phyloP scores from a whole-genome alignment of 2,329 filamentous ascomycete species.

The Xylariales sp. region DNA sequence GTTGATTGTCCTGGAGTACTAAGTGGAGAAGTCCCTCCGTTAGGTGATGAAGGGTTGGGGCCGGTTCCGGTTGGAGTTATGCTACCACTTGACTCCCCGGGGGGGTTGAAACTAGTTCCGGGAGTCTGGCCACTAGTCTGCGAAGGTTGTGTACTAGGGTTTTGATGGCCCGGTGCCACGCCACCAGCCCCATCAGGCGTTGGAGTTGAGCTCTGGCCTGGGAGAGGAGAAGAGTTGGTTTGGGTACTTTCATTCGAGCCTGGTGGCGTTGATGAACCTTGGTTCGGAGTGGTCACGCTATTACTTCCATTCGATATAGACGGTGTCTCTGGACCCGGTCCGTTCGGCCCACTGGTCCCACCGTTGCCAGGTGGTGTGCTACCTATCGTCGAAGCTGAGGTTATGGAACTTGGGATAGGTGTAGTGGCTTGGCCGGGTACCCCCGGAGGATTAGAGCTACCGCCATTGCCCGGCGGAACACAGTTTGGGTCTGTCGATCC shows the following conservation, averaged over 20 bases:
- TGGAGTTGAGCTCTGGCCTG: slow-evolving; percentile 30
- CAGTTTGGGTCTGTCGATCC: slow-evolving; percentile 39
- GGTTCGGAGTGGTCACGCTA: slow-evolving; percentile 16
- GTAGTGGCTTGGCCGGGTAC: slow-evolving; percentile 6
- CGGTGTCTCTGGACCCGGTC: slow-evolving; percentile 4
- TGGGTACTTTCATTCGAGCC: slow-evolving; percentile 29
- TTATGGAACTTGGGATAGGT: not conserved
- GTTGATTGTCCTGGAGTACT: slow-evolving; percentile 26
- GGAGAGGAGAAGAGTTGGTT: slow-evolving; percentile 21
- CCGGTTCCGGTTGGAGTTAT: slow-evolving; percentile 26
- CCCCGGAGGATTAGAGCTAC: slow-evolving; percentile 17
- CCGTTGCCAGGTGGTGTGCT: slow-evolving; percentile 28
- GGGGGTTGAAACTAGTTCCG: slow-evolving; percentile 13
- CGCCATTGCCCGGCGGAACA: slow-evolving; percentile 22
- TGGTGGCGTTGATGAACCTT: slow-evolving; percentile 28
- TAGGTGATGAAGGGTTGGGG: slow-evolving; percentile 22
- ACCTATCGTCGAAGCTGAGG: slow-evolving; percentile 5
- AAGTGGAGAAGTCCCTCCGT: slow-evolving; percentile 18
- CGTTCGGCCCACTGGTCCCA: slow-evolving; percentile 23
- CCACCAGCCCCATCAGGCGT: slow-evolving; percentile 33
- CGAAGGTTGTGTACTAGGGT: slow-evolving; percentile 25
- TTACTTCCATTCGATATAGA: slow-evolving; percentile 19
- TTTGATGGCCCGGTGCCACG: slow-evolving; percentile 36
- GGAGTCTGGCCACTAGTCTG: slow-evolving; percentile 21
- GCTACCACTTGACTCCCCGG: slow-evolving; percentile 20